Conservation (phyloP, 2,329 filamentous ascomycete genomes). For the Monilinia fructigena region DNA sequence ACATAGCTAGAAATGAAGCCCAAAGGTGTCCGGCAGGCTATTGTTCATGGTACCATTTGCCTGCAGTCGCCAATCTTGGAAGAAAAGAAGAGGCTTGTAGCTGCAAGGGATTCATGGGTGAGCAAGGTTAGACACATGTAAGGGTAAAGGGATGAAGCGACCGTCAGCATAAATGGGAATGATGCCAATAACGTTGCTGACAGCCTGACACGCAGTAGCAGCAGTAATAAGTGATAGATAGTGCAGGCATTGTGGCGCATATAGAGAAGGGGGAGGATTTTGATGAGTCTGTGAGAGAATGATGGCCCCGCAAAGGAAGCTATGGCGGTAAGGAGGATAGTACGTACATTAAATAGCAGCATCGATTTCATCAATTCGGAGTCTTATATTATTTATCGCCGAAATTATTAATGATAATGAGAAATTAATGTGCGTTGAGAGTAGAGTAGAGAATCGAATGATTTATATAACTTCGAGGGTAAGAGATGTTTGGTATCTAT, state of each 20-base stretch:
- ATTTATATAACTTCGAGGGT: no score
- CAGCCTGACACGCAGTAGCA: slow-evolving; percentile 5
- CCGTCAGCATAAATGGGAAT: slow-evolving; percentile 10
- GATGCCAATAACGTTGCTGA: neutral
- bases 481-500: no score
- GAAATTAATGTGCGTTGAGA: neutral
- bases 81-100: slow-evolving; percentile 1
- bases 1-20: neutral
- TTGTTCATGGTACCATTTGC: neutral
- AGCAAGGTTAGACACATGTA: neutral
- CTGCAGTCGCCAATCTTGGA: slow-evolving; percentile 5
- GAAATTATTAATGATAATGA: neutral
- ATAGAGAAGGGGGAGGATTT: neutral
- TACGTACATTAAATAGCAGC: neutral
- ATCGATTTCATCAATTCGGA: neutral
- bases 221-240: slow-evolving; percentile 1
- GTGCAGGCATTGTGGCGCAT: neutral
- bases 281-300: slow-evolving; percentile 6
- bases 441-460: neutral
- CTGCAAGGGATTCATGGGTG: neutral
- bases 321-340: neutral
- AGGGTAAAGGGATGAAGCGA: neutral
- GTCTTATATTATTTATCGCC: neutral
- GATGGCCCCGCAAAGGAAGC: neutral
- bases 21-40: neutral